Evolutionary conservation across 768 basidiomycete genomes (phyloP).

Genomic region (Boletus edulis): DNA sequence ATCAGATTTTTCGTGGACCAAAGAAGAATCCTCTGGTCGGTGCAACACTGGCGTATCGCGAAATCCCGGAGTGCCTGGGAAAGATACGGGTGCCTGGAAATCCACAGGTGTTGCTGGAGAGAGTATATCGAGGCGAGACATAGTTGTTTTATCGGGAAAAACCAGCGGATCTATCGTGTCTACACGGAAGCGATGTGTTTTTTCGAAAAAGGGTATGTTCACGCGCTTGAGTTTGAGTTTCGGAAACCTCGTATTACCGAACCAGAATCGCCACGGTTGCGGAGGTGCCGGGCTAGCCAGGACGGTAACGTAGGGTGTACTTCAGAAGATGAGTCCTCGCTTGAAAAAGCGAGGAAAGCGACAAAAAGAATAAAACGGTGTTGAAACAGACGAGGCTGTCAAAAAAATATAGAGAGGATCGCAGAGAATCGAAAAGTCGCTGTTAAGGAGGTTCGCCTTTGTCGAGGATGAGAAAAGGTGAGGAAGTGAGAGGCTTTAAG

Average conservation of each 20-base stretch:
- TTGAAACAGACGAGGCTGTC: conserved; percentile 1
- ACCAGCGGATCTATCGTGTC: conserved; percentile 22
- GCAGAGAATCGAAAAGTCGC: conserved; percentile 9
- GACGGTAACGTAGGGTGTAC: conserved; percentile 48
- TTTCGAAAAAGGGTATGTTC: conserved; percentile 25
- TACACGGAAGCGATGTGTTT: conserved; percentile 24
- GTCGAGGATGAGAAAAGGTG: conserved; percentile 19
- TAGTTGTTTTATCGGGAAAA: conserved; percentile 34
- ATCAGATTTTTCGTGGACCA: conserved; percentile 48
- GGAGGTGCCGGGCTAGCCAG: conserved; percentile 59
- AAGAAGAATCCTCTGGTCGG: conserved; percentile 5
- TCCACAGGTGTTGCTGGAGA: conserved; percentile 29
- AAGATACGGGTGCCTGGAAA: conserved; percentile 27
- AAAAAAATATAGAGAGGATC: conserved; percentile 7
- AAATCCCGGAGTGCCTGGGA: conserved; percentile 25
- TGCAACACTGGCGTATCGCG: conserved; percentile 22
- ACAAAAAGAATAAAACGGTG: conserved; percentile 34
- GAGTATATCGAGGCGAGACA: conserved; percentile 60
- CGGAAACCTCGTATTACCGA: conserved; percentile 58
- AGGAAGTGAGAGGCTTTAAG: conserved; percentile 8
- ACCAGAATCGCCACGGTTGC: conserved; percentile 72
- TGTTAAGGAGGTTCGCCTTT: conserved; percentile 82
- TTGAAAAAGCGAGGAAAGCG: conserved; percentile 62
- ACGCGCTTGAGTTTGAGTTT: conserved; percentile 24
- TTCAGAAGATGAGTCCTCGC: conserved; percentile 71